phyloP scores from a whole-genome alignment of 169 alveolate species.

The Perkinsus olseni region DNA sequence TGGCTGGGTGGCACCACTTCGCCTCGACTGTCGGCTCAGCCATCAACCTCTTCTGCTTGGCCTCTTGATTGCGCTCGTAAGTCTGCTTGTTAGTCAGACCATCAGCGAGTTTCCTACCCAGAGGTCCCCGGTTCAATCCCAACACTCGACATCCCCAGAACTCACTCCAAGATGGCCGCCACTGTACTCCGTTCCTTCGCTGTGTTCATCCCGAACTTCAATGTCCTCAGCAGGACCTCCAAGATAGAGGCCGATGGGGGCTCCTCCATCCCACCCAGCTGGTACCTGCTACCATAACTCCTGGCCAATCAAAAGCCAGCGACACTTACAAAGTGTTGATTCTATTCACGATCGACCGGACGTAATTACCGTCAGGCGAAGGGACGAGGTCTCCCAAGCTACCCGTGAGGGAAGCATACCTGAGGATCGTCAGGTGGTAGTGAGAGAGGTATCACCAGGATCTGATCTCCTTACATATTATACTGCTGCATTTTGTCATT shows the following conservation, averaged over 20 bases:
- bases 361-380: neutral
- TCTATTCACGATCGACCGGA: neutral
- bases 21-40: neutral
- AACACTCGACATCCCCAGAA: neutral
- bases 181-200: neutral
- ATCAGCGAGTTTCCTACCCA: neutral
- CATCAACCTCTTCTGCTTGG: neutral
- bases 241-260: neutral
- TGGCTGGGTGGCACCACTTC: neutral
- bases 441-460: no score
- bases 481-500: neutral
- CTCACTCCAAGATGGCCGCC: neutral
- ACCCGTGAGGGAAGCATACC: neutral
- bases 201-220: neutral
- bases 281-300: no score
- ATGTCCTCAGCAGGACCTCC: neutral
- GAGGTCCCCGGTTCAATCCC: neutral
- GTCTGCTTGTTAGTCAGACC: neutral
- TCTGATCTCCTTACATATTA: neutral
- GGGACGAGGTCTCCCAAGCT: neutral
- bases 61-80: neutral
- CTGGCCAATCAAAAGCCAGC: neutral
- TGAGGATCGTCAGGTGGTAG: neutral
- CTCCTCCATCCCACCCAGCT: neutral
- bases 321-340: neutral